phyloP scores from a whole-genome alignment of 208 protist species.

The Acanthamoeba castellanii region DNA sequence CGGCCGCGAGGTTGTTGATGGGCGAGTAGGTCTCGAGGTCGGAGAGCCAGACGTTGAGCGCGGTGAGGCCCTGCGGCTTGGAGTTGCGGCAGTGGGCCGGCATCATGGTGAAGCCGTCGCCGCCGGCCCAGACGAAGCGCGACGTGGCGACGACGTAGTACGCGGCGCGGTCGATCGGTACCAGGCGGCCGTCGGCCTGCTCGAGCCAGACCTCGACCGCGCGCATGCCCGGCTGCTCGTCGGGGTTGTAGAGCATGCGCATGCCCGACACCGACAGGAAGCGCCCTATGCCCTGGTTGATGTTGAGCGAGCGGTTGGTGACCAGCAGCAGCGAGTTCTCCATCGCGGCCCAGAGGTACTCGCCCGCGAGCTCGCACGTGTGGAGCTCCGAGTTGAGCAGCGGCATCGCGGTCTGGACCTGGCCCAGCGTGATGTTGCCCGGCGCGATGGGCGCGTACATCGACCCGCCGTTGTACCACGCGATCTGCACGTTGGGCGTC shows the following conservation, averaged over 20 bases:
- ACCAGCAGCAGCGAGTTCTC: conserved; percentile 43
- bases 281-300: conserved; percentile 63
- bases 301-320: conserved; percentile 52
- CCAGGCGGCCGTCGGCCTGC: neutral
- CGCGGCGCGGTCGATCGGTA: neutral
- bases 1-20: neutral
- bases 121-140: neutral
- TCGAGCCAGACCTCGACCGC: conserved; percentile 29
- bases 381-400: neutral
- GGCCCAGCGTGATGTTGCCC: conserved; percentile 21
- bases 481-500: neutral
- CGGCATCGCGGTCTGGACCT: conserved; percentile 34
- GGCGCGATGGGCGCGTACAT: neutral
- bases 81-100: neutral
- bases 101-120: conserved; percentile 48
- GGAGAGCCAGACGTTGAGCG: neutral
- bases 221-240: conserved; percentile 33
- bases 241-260: conserved; percentile 28
- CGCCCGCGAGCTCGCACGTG: conserved; percentile 32
- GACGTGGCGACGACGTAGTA: neutral
- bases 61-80: neutral
- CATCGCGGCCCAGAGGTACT: conserved; percentile 35
- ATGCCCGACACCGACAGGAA: conserved; percentile 61
- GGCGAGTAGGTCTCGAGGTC: conserved; percentile 10
- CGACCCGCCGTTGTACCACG: conserved; percentile 21